A percentile compares a stretch with the other conserved stretches of the same genome.
phyloP scores from a whole-genome alignment of 495 filamentous ascomycete species.

The Elaphomyces granulatus region DNA sequence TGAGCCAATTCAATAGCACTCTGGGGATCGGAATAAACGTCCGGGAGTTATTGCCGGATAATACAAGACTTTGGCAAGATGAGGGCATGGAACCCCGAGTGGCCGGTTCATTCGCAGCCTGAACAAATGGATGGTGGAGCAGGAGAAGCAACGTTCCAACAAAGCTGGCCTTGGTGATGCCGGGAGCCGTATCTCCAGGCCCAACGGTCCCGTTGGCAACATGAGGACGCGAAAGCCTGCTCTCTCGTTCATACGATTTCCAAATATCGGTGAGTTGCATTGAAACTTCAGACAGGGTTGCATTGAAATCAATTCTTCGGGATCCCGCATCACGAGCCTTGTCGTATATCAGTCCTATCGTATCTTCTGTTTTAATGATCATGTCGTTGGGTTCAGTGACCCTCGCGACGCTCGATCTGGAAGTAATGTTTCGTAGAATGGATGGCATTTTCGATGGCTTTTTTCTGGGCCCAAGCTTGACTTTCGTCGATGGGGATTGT shows the following conservation, averaged over 20 bases:
- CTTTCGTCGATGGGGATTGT: constrained; percentile 24
- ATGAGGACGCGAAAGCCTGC: constrained; percentile 33
- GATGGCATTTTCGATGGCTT: constrained; percentile 36
- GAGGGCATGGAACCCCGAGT: constrained; percentile 4
- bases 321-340: constrained; percentile 39
- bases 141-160: constrained; percentile 54
- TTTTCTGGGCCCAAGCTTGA: constrained; percentile 25
- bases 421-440: constrained; percentile 30
- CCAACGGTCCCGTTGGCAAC: constrained; percentile 40
- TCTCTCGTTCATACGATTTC: constrained; percentile 32
- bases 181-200: constrained; percentile 41
- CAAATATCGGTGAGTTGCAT: constrained; percentile 43
- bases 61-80: constrained; percentile 16
- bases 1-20: constrained; percentile 65
- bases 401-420: constrained; percentile 16
- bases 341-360: constrained; percentile 35
- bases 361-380: constrained; percentile 31
- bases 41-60: constrained; percentile 21
- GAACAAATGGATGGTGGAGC: constrained; percentile 52
- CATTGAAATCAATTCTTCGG: constrained; percentile 39
- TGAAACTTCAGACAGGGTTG: constrained; percentile 39
- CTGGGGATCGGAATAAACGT: constrained; percentile 46
- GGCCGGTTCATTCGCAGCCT: constrained; percentile 16
- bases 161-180: constrained; percentile 58
- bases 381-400: constrained; percentile 32